These are phyloP conservation scores for Corymbia calophylla DNA, from an alignment of 441 rosid species.

Conservation along the genomic window DNA sequence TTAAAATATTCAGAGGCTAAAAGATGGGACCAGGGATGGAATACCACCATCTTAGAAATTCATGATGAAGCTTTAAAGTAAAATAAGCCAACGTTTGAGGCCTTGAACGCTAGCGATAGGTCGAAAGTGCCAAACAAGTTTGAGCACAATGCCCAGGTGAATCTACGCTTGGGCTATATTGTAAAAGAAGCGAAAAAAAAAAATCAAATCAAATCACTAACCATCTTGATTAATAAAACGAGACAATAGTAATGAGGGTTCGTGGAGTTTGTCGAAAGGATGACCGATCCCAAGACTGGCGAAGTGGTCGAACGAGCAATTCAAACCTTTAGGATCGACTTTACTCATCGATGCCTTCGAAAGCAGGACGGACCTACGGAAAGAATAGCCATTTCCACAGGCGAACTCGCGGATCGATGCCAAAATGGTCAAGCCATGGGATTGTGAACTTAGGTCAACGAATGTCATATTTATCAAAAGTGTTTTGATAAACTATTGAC, in stretches of 20 bases:
- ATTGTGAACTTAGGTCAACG: neutral
- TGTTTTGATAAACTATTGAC: neutral
- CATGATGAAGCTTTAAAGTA: neutral
- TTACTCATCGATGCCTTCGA: rapidly evolving
- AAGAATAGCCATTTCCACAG: neutral
- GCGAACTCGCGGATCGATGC: neutral
- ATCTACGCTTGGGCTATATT: rapidly evolving
- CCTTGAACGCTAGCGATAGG: neutral
- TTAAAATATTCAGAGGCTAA: rapidly evolving
- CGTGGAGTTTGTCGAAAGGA: neutral
- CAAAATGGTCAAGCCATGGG: neutral
- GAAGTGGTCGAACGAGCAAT: rapidly evolving
- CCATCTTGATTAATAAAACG: rapidly evolving
- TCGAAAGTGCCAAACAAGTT: rapidly evolving
- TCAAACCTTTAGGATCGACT: neutral
- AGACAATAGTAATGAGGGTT: rapidly evolving
- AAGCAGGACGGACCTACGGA: rapidly evolving
- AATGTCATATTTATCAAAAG: neutral
- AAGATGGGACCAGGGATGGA: neutral
- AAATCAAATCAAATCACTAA: rapidly evolving
- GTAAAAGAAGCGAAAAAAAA: neutral
- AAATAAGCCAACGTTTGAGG: neutral
- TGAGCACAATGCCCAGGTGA: neutral
- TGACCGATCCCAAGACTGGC: rapidly evolving
- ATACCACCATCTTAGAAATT: neutral